These are phyloP conservation scores for Centrapalus pauciflorus DNA, from an alignment of 129 eudicot species.

Conservation along the genomic window DNA sequence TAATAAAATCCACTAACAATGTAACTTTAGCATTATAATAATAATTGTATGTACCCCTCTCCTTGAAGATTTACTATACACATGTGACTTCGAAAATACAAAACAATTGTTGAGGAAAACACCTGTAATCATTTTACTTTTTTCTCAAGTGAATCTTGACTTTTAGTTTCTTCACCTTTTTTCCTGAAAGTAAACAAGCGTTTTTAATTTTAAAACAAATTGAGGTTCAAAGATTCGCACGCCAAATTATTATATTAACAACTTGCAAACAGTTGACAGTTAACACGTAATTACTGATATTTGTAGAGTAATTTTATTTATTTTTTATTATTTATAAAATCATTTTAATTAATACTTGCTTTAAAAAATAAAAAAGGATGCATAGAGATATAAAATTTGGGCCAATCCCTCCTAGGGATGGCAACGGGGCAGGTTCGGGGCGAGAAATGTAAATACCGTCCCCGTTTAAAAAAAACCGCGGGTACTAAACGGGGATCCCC, in stretches of 20 bases:
- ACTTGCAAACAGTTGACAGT: constrained; percentile 28
- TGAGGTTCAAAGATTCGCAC: constrained; percentile 24
- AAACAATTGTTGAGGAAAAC: constrained; percentile 9
- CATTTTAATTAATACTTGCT: background rate
- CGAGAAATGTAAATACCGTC: too few species aligned
- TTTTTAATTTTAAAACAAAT: background rate
- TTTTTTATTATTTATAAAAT: background rate
- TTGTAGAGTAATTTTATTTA: background rate
- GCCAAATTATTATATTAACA: constrained; percentile 20
- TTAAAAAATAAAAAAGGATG: too few species aligned
- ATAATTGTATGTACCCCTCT: constrained; percentile 9
- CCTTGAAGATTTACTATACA: constrained; percentile 9
- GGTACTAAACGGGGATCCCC: too few species aligned
- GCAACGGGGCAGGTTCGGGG: too few species aligned
- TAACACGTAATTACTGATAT: constrained; percentile 6
- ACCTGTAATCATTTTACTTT: constrained; percentile 14
- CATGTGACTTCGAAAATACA: constrained; percentile 18
- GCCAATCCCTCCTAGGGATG: too few species aligned
- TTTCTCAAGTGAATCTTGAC: constrained; percentile 23
- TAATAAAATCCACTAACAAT: background rate
- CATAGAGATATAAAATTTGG: too few species aligned
- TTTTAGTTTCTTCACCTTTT: constrained; percentile 1
- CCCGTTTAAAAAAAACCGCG: too few species aligned
- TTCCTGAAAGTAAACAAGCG: background rate
- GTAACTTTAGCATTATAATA: background rate